Base-by-base conservation (phyloP, 1,284 basidiomycete species). In the Cryptococcus deneoformans region DNA sequence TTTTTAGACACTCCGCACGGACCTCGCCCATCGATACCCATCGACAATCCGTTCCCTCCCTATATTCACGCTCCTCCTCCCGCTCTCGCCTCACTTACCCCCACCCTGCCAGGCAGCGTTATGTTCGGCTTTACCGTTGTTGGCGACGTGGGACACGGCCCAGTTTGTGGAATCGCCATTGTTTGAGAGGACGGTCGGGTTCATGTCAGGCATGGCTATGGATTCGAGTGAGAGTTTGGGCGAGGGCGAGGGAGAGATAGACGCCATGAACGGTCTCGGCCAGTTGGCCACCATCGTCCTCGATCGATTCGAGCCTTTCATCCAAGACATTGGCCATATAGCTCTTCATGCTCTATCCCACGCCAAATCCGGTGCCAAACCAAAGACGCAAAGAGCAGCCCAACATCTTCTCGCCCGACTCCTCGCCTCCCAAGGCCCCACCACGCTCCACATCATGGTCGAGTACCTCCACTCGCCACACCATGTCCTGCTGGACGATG, bases 81-180 rank as follows among this genome's bases (percentile, higher is more conserved):
- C 58, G 3, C 57, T 54, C 6, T 60, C 62, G 16, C 36, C 56
- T n/a, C 8, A n/a, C 6, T 52, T 56, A 43, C 55, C 59, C 20
- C 16, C 56, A 6, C 35, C 38, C 3, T 57, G 59, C 6, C 58
- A 63, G 35, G 46, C 45, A 2, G 56, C 67, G 2, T 44, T 70
- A 11, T 69, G 69, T 52, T 47, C 58, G 10, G 67, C 68, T 8
- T 54, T 72, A 10, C 69, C 70, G 2, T 59, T 70, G 11, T 50
- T 72, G 11, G 60, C 63, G 2, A 70, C 68, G 3, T 72, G 70
- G 70, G 63, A 66, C 6, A 67, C 64, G 5, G 52, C 56, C 3
- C 35, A n/a, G 2, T 68, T 70, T 46, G 57, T 57, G 16, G 48
- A 36, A 6, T 56, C 57, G 8, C 29, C 34, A 1, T 57, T 59